Evolutionary conservation across 2,329 filamentous ascomycete genomes (phyloP).

Genomic region (Fragosphaeria purpurea): DNA sequence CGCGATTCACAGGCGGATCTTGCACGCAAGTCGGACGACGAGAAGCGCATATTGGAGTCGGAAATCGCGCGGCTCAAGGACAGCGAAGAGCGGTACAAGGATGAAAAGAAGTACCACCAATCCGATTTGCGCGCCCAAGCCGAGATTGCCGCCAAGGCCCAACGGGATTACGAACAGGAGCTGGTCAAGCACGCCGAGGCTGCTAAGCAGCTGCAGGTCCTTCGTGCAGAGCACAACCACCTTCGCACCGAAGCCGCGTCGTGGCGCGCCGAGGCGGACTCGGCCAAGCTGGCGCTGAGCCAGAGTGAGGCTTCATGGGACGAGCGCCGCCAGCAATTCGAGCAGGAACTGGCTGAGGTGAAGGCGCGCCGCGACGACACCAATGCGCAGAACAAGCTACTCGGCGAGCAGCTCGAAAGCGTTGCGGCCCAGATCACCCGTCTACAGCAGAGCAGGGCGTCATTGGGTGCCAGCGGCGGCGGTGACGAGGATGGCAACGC

Average conservation of each 20-base stretch:
- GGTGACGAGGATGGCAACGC: slow-evolving; percentile 34
- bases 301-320: slow-evolving; percentile 85
- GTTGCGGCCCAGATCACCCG: slow-evolving; percentile 70
- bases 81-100: slow-evolving; percentile 68
- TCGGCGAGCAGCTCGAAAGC: slow-evolving; percentile 81
- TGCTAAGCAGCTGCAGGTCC: slow-evolving; percentile 69
- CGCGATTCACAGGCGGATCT: slow-evolving; percentile 73
- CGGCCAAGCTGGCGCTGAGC: slow-evolving; percentile 65
- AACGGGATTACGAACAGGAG: slow-evolving; percentile 92
- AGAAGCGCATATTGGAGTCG: slow-evolving; percentile 67
- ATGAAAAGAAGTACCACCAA: slow-evolving; percentile 75
- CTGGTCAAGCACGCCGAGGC: slow-evolving; percentile 92
- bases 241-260: slow-evolving; percentile 70
- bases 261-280: slow-evolving; percentile 72
- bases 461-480: slow-evolving; percentile 24
- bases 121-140: slow-evolving; percentile 89
- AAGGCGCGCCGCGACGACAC: slow-evolving; percentile 73
- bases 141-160: slow-evolving; percentile 83
- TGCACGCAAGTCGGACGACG: slow-evolving; percentile 62
- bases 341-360: slow-evolving; percentile 73
- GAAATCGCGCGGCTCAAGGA: slow-evolving; percentile 77
- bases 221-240: slow-evolving; percentile 72
- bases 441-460: slow-evolving; percentile 64
- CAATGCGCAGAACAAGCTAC: slow-evolving; percentile 77
- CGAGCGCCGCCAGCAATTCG: slow-evolving; percentile 68